Percentiles rank a stretch among this genome's conserved stretches.
phyloP scores from a whole-genome alignment of 1,284 basidiomycete species.

The Phellopilus nigrolimitatus region DNA sequence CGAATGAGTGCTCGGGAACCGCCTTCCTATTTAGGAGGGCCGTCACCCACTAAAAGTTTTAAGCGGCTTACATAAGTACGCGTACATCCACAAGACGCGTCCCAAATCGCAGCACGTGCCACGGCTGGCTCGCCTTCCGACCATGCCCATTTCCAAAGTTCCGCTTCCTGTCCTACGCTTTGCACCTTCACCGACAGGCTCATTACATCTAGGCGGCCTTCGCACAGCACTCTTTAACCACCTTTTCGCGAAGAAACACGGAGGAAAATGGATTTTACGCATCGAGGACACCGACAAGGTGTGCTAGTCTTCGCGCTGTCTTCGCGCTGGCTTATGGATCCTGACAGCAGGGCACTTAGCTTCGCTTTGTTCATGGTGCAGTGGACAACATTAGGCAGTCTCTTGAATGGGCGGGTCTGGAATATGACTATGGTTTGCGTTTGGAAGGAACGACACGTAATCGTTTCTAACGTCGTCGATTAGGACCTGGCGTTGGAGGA shows the following conservation, averaged over 20 bases:
- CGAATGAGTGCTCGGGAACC: too few species aligned
- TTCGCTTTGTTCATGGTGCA: constrained; percentile 76
- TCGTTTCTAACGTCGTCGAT: constrained; percentile 1
- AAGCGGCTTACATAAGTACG: too few species aligned
- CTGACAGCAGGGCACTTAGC: constrained; percentile 38
- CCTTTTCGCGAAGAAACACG: constrained; percentile 74
- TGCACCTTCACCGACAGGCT: constrained; percentile 95
- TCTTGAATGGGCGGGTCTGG: constrained; percentile 88
- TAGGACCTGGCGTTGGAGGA: constrained; percentile 74
- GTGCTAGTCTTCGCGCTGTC: constrained; percentile 25
- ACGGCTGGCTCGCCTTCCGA: too few species aligned
- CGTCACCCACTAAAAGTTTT: too few species aligned
- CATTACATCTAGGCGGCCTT: constrained; percentile 93
- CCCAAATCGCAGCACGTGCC: too few species aligned
- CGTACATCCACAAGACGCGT: too few species aligned
- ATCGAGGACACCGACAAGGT: constrained; percentile 95
- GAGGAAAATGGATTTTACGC: constrained; percentile 86
- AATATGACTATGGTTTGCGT: constrained; percentile 87
- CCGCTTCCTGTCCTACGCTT: constrained; percentile 62
- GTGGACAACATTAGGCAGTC: constrained; percentile 76
- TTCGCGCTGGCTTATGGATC: background rate
- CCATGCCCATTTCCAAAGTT: constrained; percentile 1
- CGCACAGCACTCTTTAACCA: constrained; percentile 95
- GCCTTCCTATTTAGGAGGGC: too few species aligned
- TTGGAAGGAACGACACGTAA: background rate